Conservation (phyloP, 768 basidiomycete genomes). For the Sarcodon sp. region DNA sequence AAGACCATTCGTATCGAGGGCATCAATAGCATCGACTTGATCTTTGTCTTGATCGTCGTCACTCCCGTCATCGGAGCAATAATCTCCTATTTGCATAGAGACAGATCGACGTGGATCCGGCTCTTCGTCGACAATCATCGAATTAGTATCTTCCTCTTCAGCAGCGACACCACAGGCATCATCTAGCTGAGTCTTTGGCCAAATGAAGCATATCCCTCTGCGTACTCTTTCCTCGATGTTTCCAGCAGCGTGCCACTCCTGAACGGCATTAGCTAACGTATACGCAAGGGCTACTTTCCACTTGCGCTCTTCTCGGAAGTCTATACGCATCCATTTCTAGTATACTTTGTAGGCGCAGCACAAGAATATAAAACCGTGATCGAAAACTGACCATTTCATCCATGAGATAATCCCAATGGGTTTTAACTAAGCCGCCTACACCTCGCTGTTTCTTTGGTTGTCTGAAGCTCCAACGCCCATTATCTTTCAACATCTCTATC, state of each 20-base stretch:
- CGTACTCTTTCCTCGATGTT: constrained; percentile 49
- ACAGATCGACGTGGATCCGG: constrained; percentile 3
- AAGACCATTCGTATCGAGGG: constrained; percentile 36
- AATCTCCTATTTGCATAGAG: constrained; percentile 22
- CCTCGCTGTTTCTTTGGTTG: constrained; percentile 92
- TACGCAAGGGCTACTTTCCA: constrained; percentile 88
- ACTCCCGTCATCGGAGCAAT: constrained; percentile 49
- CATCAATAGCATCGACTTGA: constrained; percentile 40
- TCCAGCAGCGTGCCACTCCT: constrained; percentile 77
- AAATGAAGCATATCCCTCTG: constrained; percentile 56
- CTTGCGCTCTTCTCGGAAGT: constrained; percentile 87
- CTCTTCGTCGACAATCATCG: not conserved
- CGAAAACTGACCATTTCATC: constrained; percentile 76
- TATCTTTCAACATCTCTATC: constrained; percentile 72
- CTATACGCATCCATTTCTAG: constrained; percentile 94
- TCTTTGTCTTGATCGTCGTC: constrained; percentile 49
- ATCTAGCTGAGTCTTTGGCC: constrained; percentile 15
- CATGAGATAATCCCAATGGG: constrained; percentile 91
- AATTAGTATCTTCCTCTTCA: constrained; percentile 3
- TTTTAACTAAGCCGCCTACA: constrained; percentile 60
- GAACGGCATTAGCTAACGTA: constrained; percentile 67
- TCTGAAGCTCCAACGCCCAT: constrained; percentile 79
- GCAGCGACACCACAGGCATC: constrained; percentile 1
- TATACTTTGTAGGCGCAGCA: not conserved
- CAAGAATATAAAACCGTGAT: too few species aligned